Evolutionary conservation across 2,329 filamentous ascomycete genomes (phyloP).

Genomic region (Trichoderma atrobrunneum): DNA sequence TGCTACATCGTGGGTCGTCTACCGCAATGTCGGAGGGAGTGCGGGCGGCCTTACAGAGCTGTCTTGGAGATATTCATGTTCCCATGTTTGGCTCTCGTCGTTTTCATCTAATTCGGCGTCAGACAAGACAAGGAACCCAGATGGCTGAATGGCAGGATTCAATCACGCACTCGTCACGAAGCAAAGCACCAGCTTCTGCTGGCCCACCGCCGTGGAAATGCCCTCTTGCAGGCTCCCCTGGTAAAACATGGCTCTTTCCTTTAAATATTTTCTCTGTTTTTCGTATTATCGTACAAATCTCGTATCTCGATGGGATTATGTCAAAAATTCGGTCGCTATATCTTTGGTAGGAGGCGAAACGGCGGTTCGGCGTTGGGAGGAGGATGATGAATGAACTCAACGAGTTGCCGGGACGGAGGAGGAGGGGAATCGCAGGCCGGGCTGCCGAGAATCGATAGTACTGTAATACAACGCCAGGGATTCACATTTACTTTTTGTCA

Average conservation of each 20-base stretch:
- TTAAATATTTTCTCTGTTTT: not conserved
- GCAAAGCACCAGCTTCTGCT: constrained; percentile 77
- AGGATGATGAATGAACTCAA: not conserved
- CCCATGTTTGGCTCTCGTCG: constrained; percentile 69
- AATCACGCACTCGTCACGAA: constrained; percentile 69
- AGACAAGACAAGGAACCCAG: not conserved
- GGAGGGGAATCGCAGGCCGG: not conserved
- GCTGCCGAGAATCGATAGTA: not conserved
- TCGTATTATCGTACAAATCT: not conserved
- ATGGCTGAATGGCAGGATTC: not conserved
- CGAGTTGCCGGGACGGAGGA: not conserved
- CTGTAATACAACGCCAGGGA: not conserved
- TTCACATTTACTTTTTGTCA: not conserved
- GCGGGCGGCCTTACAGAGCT: constrained; percentile 46
- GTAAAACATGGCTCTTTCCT: constrained; percentile 66
- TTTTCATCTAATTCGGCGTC: constrained; percentile 55
- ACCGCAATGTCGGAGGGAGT: not conserved
- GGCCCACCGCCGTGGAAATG: constrained; percentile 69
- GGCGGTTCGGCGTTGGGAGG: not conserved
- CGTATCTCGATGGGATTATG: not conserved
- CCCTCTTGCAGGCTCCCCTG: constrained; percentile 75
- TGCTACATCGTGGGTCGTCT: not conserved
- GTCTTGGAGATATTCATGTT: constrained; percentile 63
- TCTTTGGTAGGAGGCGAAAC: not conserved
- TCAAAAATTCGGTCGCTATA: not conserved